These are phyloP conservation scores for Coniochaeta sp. DNA, from an alignment of 2,329 filamentous ascomycete genomes.

Conservation along the genomic window DNA sequence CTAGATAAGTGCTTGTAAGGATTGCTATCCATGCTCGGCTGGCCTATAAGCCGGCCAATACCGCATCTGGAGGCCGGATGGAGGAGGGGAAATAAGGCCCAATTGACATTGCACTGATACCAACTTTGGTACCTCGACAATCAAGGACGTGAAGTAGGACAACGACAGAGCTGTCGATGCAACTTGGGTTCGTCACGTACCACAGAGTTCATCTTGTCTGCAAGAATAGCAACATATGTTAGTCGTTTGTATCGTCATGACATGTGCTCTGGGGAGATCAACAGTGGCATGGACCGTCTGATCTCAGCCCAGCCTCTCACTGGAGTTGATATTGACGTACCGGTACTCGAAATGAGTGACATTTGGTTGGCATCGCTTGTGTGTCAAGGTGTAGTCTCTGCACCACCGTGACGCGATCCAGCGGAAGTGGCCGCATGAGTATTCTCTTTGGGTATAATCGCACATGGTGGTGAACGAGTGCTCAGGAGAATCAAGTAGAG, in stretches of 20 bases:
- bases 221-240: not conserved
- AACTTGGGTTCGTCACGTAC: slow-evolving; percentile 12
- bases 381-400: slow-evolving; percentile 21
- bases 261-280: not conserved
- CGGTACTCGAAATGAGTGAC: slow-evolving; percentile 25
- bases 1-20: not conserved
- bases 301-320: too few species aligned
- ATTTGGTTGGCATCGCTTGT: slow-evolving; percentile 24
- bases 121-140: not conserved
- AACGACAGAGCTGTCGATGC: not conserved
- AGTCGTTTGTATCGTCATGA: not conserved
- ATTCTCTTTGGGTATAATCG: slow-evolving; percentile 39
- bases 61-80: not conserved
- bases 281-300: too few species aligned
- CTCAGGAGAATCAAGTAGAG: not conserved
- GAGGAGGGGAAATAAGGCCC: not conserved
- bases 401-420: slow-evolving; percentile 27
- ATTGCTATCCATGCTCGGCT: not conserved
- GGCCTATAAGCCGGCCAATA: not conserved
- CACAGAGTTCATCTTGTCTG: slow-evolving; percentile 20
- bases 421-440: slow-evolving; percentile 25
- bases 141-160: not conserved
- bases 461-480: slow-evolving; percentile 29
- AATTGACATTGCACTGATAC: not conserved
- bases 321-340: slow-evolving; percentile 9